Percentiles rank a stretch among this genome's conserved stretches.
These are phyloP conservation scores for Vitis riparia DNA, from an alignment of 164 flowering plant genomes.

Conservation along the genomic window DNA sequence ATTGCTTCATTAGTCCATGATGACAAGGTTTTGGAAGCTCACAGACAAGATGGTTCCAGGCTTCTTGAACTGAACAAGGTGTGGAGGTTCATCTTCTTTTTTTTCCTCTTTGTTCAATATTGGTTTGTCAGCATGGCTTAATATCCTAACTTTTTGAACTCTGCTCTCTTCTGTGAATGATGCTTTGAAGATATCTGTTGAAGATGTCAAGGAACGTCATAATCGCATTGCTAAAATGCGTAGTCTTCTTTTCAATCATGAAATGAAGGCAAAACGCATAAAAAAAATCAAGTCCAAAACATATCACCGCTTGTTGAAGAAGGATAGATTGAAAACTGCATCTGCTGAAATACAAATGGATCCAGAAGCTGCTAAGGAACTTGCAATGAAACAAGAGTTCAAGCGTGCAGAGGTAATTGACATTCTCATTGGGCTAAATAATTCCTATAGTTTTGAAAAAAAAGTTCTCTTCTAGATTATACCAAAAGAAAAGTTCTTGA, in stretches of 20 bases:
- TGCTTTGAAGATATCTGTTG: slow-evolving; percentile 54
- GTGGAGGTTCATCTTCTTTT: background rate
- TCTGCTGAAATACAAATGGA: slow-evolving; percentile 47
- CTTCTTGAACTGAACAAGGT: slow-evolving; percentile 92
- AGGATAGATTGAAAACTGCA: slow-evolving; percentile 55
- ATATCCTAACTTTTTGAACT: too few species aligned
- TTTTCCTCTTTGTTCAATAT: background rate
- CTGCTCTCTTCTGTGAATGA: background rate
- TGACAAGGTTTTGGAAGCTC: slow-evolving; percentile 67
- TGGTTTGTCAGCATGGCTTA: too few species aligned
- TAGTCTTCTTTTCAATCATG: slow-evolving; percentile 23
- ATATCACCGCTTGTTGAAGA: slow-evolving; percentile 71
- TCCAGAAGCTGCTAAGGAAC: slow-evolving; percentile 86
- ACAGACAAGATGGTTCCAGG: slow-evolving; percentile 73
- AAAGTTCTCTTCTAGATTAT: background rate
- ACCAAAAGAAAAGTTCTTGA: background rate
- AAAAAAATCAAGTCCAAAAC: slow-evolving; percentile 90
- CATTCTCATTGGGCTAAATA: background rate
- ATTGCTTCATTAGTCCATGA: slow-evolving; percentile 62
- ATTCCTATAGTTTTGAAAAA: background rate
- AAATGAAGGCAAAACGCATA: slow-evolving; percentile 71
- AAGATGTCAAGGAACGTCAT: slow-evolving; percentile 68
- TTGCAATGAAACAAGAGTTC: slow-evolving; percentile 76
- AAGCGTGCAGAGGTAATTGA: slow-evolving; percentile 74
- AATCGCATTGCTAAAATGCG: slow-evolving; percentile 47